phyloP scores from a whole-genome alignment of 176 grass and related monocot genomes.

The Rhipidocladum racemiflorum region DNA sequence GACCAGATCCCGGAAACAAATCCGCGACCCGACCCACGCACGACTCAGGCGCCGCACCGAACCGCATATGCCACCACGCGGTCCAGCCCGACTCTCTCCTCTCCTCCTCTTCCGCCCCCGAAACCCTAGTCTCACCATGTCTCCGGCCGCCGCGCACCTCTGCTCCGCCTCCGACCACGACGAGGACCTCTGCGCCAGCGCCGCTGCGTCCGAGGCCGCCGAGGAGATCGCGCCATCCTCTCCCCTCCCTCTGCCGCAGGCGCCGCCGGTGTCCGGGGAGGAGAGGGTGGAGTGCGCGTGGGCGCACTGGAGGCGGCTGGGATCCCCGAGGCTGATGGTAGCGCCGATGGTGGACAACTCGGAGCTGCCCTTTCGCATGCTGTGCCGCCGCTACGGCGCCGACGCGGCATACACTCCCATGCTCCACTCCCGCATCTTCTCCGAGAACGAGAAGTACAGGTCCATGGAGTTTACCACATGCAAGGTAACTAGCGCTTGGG shows the following conservation, averaged over 20 bases:
- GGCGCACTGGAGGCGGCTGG: constrained; percentile 82
- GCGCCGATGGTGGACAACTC: constrained; percentile 99
- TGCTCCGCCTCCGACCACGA: constrained; percentile 31
- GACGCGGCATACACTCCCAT: constrained; percentile 90
- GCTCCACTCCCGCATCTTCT: constrained; percentile 97
- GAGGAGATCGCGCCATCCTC: constrained; percentile 8
- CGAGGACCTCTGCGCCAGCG: constrained; percentile 36
- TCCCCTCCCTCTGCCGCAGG: constrained; percentile 18
- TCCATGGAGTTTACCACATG: constrained; percentile 92
- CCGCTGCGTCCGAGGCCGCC: background rate
- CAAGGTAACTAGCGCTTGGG: constrained; percentile 35
- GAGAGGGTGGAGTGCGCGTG: constrained; percentile 67
- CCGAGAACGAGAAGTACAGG: constrained; percentile 94
- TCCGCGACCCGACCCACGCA: background rate
- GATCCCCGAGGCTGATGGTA: constrained; percentile 57
- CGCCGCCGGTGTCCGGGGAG: constrained; percentile 39
- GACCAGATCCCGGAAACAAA: background rate
- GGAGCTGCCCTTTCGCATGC: constrained; percentile 93
- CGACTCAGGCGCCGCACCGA: constrained; percentile 7
- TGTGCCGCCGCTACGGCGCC: constrained; percentile 86
- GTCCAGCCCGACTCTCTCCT: background rate
- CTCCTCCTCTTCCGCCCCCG: constrained; percentile 39
- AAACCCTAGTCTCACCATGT: constrained; percentile 69
- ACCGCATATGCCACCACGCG: constrained; percentile 18
- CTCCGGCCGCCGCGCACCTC: constrained; percentile 39